Evolutionary conservation across 768 basidiomycete genomes (phyloP).

Genomic region (Austroboletus eburneus): DNA sequence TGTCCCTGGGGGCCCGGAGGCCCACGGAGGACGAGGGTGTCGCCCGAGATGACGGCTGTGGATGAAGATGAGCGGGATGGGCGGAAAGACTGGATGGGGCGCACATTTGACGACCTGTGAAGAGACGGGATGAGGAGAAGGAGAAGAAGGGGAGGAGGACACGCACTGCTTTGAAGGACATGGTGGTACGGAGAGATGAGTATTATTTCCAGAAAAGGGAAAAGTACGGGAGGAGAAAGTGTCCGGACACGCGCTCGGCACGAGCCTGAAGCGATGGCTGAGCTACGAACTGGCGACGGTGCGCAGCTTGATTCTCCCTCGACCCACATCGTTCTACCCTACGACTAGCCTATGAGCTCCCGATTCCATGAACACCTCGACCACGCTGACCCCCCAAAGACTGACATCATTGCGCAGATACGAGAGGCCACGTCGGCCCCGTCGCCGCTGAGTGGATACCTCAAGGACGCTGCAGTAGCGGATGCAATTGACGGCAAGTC

Average conservation of each 20-base stretch:
- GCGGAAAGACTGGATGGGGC: constrained; percentile 10
- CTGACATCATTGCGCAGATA: constrained; percentile 37
- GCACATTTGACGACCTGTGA: constrained; percentile 59
- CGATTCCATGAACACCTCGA: constrained; percentile 30
- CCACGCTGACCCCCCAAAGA: no score
- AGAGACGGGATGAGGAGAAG: not conserved
- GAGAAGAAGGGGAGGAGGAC: not conserved
- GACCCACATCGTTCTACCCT: constrained; percentile 1
- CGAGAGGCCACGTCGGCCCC: constrained; percentile 44
- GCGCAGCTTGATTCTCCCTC: constrained; percentile 11
- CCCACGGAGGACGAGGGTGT: constrained; percentile 81
- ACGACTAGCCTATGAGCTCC: constrained; percentile 27
- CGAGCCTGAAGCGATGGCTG: not conserved
- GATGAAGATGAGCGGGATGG: constrained; percentile 3
- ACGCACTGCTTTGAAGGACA: constrained; percentile 78
- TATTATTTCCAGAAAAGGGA: no score
- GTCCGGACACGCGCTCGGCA: constrained; percentile 8
- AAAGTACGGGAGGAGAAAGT: no score
- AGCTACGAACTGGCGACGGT: constrained; percentile 5
- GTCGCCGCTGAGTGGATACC: constrained; percentile 41
- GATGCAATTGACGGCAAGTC: constrained; percentile 29
- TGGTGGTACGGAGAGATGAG: constrained; percentile 19
- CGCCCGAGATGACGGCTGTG: constrained; percentile 85
- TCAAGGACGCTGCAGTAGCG: constrained; percentile 41
- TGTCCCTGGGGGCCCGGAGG: constrained; percentile 78